phyloP scores from a whole-genome alignment of 2,329 filamentous ascomycete species.

The Arthrinium phaeospermum region DNA sequence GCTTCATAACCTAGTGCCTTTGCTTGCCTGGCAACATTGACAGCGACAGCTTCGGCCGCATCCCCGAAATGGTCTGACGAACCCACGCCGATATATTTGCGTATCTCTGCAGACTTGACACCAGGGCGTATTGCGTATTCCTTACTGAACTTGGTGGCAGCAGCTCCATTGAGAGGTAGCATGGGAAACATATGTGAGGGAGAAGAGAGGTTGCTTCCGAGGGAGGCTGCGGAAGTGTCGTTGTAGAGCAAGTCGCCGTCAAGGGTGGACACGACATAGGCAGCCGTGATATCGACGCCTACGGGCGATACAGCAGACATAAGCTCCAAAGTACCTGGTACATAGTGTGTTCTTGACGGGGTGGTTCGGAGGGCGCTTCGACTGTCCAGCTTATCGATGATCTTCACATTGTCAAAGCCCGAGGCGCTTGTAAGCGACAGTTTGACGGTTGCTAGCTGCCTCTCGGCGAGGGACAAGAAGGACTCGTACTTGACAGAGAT shows the following conservation, averaged over 20 bases:
- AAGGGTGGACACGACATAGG: background rate
- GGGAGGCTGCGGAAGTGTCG: background rate
- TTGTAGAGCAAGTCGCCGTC: conserved; percentile 2
- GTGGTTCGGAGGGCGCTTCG: conserved; percentile 16
- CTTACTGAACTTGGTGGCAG: background rate
- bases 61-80: conserved; percentile 16
- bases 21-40: background rate
- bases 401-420: background rate
- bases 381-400: conserved; percentile 13
- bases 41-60: background rate
- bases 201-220: background rate
- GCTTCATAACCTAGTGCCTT: background rate
- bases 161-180: background rate
- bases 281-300: background rate
- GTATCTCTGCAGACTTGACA: background rate
- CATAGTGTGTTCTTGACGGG: background rate
- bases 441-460: conserved; percentile 7
- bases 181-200: background rate
- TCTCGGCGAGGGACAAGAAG: background rate
- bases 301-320: background rate
- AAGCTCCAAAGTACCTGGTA: background rate
- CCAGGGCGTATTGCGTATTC: background rate
- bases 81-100: conserved; percentile 12
- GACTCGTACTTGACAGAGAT: conserved; percentile 18
- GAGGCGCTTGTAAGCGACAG: background rate